Percentiles rank a stretch among this genome's conserved stretches.
phyloP scores from a whole-genome alignment of 225 moss, liverwort and hornwort genomes.

The Marchantia polymorpha region DNA sequence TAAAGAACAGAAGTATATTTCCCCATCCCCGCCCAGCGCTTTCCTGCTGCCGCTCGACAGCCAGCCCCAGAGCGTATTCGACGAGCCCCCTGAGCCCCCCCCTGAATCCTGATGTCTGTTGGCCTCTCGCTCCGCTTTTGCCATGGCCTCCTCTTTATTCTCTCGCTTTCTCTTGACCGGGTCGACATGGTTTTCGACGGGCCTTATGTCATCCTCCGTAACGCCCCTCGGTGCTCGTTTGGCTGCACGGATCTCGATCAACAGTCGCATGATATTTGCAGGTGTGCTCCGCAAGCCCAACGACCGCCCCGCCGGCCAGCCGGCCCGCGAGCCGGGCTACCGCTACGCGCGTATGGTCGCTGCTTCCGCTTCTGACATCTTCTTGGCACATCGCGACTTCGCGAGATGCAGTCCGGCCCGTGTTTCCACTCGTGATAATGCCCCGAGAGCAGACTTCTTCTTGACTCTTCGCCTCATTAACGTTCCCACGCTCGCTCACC shows the following conservation, averaged over 20 bases:
- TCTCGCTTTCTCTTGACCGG: not conserved
- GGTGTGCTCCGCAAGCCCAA: not conserved
- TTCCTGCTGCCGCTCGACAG: not conserved
- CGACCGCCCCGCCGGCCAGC: not conserved
- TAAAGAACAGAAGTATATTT: too few species aligned
- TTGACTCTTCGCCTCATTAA: not conserved
- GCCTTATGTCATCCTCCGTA: not conserved
- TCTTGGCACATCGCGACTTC: not conserved
- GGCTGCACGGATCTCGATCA: not conserved
- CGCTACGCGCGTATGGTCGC: not conserved
- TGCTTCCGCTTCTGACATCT: not conserved
- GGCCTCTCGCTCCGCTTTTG: not conserved
- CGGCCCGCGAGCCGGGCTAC: too few species aligned
- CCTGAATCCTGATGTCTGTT: not conserved
- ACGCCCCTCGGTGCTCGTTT: not conserved
- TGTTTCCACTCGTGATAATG: not conserved
- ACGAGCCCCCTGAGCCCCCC: too few species aligned
- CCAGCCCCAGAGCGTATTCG: too few species aligned
- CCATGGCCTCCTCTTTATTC: not conserved
- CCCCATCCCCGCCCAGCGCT: too few species aligned
- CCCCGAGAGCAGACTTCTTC: not conserved
- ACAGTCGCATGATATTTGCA: not conserved
- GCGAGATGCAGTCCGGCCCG: not conserved
- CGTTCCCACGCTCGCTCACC: too few species aligned
- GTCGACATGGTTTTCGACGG: not conserved